Evolutionary conservation across 306 rosid species (phyloP).

Genomic region (Vachellia collinsii): DNA sequence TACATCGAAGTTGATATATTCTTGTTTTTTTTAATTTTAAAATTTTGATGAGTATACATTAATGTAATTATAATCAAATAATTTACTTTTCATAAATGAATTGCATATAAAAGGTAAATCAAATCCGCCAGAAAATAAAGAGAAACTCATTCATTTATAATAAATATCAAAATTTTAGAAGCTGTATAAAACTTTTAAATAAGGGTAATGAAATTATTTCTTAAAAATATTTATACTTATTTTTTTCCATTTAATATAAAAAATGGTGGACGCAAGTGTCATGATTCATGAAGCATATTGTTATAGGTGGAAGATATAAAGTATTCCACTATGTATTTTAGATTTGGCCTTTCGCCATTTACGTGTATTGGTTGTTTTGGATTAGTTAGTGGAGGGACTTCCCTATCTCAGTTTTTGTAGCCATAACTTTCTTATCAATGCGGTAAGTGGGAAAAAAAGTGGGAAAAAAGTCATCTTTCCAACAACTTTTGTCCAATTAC

Average conservation of each 20-base stretch:
- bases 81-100: background rate
- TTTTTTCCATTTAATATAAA: background rate
- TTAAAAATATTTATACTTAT: background rate
- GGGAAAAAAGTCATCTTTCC: constrained; percentile 10
- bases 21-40: background rate
- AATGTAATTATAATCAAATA: background rate
- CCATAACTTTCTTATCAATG: background rate
- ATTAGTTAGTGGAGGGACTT: background rate
- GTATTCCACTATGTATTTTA: background rate
- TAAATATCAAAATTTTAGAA: background rate
- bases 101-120: background rate
- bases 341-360: background rate
- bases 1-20: background rate
- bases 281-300: background rate
- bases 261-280: background rate
- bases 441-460: background rate
- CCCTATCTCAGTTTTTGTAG: background rate
- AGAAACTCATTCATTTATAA: background rate
- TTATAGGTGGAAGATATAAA: background rate
- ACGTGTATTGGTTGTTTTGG: background rate
- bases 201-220: background rate
- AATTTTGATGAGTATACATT: background rate
- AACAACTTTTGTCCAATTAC: background rate
- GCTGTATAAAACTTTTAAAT: background rate
- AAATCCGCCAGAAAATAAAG: background rate